Conservation (phyloP, 2,329 filamentous ascomycete genomes). For the Penicillium sp. region DNA sequence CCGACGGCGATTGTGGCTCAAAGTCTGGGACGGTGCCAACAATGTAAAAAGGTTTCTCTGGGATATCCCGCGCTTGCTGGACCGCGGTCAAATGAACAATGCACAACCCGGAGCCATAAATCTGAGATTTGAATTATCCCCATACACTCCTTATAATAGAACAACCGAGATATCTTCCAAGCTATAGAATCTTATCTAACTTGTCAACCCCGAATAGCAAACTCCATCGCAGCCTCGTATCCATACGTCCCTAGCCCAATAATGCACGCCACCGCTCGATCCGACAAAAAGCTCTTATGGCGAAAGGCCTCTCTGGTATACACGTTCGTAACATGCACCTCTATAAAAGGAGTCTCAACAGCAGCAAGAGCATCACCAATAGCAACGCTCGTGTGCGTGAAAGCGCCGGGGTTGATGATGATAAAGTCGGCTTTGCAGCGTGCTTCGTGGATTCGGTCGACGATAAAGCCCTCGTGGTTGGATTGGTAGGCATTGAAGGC, state of each 20-base stretch:
- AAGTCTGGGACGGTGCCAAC: conserved; percentile 40
- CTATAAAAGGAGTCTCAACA: conserved; percentile 65
- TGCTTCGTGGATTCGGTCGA: conserved; percentile 69
- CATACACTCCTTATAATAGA: too few species aligned
- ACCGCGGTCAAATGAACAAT: conserved; percentile 29
- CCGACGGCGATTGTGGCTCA: conserved; percentile 26
- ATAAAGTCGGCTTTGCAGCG: conserved; percentile 55
- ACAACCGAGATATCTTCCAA: too few species aligned
- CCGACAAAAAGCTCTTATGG: conserved; percentile 66
- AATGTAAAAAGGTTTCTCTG: conserved; percentile 36
- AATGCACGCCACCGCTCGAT: conserved; percentile 72
- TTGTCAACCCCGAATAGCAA: conserved; percentile 1
- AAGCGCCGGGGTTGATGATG: conserved; percentile 70
- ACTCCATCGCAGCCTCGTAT: conserved; percentile 58
- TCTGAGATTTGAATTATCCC: too few species aligned
- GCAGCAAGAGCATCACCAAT: conserved; percentile 64
- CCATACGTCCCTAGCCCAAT: conserved; percentile 63
- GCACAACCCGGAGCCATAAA: neutral
- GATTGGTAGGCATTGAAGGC: conserved; percentile 62
- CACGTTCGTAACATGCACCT: conserved; percentile 68
- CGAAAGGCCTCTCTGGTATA: conserved; percentile 66
- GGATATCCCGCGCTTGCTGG: conserved; percentile 21
- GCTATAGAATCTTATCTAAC: too few species aligned
- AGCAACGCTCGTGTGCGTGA: conserved; percentile 68
- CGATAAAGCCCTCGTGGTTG: conserved; percentile 71